These are phyloP conservation scores for Erythrophleum ivorense DNA, from an alignment of 331 rosid species.

Conservation along the genomic window DNA sequence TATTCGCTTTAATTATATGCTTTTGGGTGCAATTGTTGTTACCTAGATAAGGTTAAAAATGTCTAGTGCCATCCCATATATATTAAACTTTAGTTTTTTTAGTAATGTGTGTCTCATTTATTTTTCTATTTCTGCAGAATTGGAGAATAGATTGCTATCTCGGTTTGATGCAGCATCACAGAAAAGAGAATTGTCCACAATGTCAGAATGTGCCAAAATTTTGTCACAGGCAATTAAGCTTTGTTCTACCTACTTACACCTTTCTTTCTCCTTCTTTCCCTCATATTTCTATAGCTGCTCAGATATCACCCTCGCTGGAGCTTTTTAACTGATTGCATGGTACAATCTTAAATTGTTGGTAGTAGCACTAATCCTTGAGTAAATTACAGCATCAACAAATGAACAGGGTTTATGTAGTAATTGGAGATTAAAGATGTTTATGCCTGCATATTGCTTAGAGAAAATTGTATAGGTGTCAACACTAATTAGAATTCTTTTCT, in stretches of 20 bases:
- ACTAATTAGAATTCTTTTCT: constrained; percentile 17
- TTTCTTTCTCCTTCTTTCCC: background rate
- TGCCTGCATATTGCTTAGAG: constrained; percentile 34
- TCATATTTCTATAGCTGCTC: constrained; percentile 10
- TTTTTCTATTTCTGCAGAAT: constrained; percentile 58
- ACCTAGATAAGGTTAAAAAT: constrained; percentile 18
- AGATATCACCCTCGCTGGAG: background rate
- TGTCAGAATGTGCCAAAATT: constrained; percentile 98
- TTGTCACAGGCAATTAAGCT: constrained; percentile 78
- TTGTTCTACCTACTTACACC: constrained; percentile 30
- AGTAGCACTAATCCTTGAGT: constrained; percentile 17
- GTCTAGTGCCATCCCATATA: constrained; percentile 19
- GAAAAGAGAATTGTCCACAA: constrained; percentile 83
- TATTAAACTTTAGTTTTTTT: constrained; percentile 19
- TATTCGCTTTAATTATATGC: constrained; percentile 7
- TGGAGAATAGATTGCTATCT: constrained; percentile 93
- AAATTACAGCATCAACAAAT: constrained; percentile 22
- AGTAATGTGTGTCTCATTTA: constrained; percentile 16
- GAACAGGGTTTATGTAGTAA: background rate
- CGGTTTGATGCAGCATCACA: constrained; percentile 96
- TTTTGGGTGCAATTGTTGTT: constrained; percentile 25
- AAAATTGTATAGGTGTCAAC: background rate
- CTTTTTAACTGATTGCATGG: background rate
- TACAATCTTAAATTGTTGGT: background rate
- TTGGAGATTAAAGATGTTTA: constrained; percentile 1